Evolutionary conservation across 2,329 filamentous ascomycete species (phyloP), one percentile per base, ranked within the genome.

Genomic region (Venturiaceae sp.): DNA sequence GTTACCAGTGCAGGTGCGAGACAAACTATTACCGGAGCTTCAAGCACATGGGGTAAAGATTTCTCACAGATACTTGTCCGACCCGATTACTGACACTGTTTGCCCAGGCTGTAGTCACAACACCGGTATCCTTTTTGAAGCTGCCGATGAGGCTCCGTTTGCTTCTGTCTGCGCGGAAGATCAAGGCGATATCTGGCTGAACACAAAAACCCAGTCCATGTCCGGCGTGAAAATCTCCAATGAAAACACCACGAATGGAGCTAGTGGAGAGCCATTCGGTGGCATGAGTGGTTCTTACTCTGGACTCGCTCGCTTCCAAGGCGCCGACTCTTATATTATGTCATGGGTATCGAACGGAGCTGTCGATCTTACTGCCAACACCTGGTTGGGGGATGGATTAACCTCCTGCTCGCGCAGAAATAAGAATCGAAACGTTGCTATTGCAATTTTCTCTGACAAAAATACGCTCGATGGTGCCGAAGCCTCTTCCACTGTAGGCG

Each of bases 51-150:
- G 44, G 44, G 44, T 50, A 30, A 16, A 5, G n/a, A 23, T 7
- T 13, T 26, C 4, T 16, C 26, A 3, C 14, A n/a, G 16, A 8
- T 6, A 8, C 9, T 30, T 7, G 44, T 14, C n/a, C n/a, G 13
- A 4, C 7, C 8, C 2, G 13, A 50, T 50, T 13, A 6, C 44
- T 50, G 9, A 50, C 9, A 14, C 19, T 3, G 1, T 7, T 30
- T n/a, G n/a, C n/a, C 84, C 81, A 76, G 83, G 82, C 19, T 85
- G 83, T 73, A 82, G 78, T 5, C 82, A 85, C 74, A 85, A 85
- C 70, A 85, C 82, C 1, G 83, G 83, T 60, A 85, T 85, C 58
- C 81, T 80, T 6, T 78, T 85, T 56, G 83, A 84, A 66, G 80
- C 77, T 23, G 81, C 82, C 23, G 81, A 83, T 54, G 77, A 74